Percentiles rank a stretch among this genome's conserved stretches.
phyloP scores from a whole-genome alignment of 2,329 filamentous ascomycete genomes.

The Aspergillus hiratsukae region DNA sequence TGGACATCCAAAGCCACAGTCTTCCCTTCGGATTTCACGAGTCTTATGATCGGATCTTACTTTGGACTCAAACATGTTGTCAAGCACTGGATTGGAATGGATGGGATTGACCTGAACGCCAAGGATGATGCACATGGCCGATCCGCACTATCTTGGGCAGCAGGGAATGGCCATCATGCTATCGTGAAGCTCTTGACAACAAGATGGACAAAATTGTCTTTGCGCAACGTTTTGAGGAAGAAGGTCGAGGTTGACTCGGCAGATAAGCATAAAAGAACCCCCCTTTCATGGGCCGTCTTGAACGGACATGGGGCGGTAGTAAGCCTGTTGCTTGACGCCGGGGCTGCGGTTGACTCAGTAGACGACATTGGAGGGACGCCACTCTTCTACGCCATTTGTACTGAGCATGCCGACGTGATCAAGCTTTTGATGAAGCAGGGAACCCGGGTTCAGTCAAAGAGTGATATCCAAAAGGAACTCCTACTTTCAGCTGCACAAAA shows the following conservation, averaged over 20 bases:
- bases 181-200: background rate
- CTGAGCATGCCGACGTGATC: background rate
- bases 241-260: background rate
- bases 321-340: background rate
- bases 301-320: background rate
- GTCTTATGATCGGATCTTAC: too few species aligned
- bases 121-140: too few species aligned
- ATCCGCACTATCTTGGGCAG: too few species aligned
- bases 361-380: background rate
- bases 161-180: too few species aligned
- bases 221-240: too few species aligned
- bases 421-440: conserved; percentile 1
- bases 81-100: too few species aligned
- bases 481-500: conserved; percentile 6
- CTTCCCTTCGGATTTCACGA: too few species aligned
- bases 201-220: too few species aligned
- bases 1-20: too few species aligned
- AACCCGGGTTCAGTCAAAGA: conserved; percentile 8
- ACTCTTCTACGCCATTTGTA: background rate
- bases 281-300: background rate
- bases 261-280: background rate
- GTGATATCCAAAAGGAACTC: conserved; percentile 1
- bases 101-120: too few species aligned
- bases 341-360: background rate
- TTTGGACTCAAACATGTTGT: too few species aligned